These are phyloP conservation scores for Arachnopeziza araneosa DNA, from an alignment of 2,329 filamentous ascomycete genomes.

Conservation along the genomic window DNA sequence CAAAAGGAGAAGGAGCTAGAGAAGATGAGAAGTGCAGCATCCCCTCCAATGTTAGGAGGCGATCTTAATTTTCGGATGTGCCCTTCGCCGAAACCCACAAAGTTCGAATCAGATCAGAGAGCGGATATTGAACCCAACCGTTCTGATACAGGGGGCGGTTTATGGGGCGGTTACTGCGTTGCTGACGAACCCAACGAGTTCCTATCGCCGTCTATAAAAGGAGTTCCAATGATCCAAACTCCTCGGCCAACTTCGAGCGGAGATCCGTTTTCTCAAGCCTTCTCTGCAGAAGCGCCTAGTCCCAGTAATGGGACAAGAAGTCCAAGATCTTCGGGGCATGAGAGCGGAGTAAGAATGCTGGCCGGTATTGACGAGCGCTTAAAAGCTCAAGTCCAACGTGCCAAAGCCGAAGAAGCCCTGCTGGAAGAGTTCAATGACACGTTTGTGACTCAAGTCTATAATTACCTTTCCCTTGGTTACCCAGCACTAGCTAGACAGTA, in stretches of 20 bases:
- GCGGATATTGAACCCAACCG: slow-evolving; percentile 48
- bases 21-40: slow-evolving; percentile 52
- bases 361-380: slow-evolving; percentile 27
- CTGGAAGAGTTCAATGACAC: slow-evolving; percentile 69
- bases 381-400: slow-evolving; percentile 21
- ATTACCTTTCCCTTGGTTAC: slow-evolving; percentile 91
- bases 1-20: slow-evolving; percentile 34
- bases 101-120: slow-evolving; percentile 72
- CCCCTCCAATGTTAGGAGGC: slow-evolving; percentile 81
- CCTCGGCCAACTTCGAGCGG: slow-evolving; percentile 29
- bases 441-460: slow-evolving; percentile 94
- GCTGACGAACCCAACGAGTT: slow-evolving; percentile 32
- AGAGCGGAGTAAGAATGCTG: slow-evolving; percentile 28
- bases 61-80: slow-evolving; percentile 79
- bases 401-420: slow-evolving; percentile 32
- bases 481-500: slow-evolving; percentile 77
- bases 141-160: slow-evolving; percentile 54
- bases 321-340: background rate
- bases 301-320: no score
- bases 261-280: slow-evolving; percentile 31
- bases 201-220: slow-evolving; percentile 30
- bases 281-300: slow-evolving; percentile 13
- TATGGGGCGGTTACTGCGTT: slow-evolving; percentile 72
- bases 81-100: slow-evolving; percentile 75
- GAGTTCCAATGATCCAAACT: slow-evolving; percentile 32